Conservation (phyloP, 306 rosid genomes). For the Pterocarpus santalinus region DNA sequence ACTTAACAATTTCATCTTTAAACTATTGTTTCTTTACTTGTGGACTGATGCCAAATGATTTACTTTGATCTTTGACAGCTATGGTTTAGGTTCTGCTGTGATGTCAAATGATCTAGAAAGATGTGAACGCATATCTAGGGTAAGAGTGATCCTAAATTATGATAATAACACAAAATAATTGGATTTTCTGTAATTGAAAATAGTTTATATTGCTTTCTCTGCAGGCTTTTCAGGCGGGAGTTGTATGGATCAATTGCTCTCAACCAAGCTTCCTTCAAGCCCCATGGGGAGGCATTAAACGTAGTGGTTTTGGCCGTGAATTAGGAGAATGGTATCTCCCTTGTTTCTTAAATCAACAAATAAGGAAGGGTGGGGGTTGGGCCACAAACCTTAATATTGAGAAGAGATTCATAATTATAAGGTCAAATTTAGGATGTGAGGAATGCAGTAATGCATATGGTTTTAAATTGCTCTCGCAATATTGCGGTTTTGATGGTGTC, state of each 20-base stretch:
- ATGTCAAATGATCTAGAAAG: conserved; percentile 80
- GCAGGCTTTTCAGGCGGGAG: conserved; percentile 80
- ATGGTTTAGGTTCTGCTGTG: conserved; percentile 83
- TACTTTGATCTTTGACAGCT: conserved; percentile 55
- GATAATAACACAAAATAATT: neutral
- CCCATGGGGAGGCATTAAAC: conserved; percentile 93
- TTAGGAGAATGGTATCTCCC: conserved; percentile 80
- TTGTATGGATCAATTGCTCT: conserved; percentile 88
- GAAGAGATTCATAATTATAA: no score
- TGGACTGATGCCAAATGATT: conserved; percentile 15
- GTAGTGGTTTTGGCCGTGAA: conserved; percentile 93
- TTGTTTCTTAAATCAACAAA: conserved; percentile 4
- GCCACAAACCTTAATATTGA: no score
- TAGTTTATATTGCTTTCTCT: conserved; percentile 16
- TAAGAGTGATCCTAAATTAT: conserved; percentile 44
- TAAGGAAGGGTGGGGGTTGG: neutral
- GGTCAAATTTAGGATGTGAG: no score
- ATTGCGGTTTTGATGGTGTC: no score
- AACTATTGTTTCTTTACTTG: neutral
- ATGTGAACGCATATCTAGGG: conserved; percentile 82
- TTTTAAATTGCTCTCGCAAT: no score
- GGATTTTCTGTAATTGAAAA: conserved; percentile 20
- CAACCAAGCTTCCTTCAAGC: conserved; percentile 89
- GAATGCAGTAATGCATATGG: no score
- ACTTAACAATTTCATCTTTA: conserved; percentile 12